Percentiles rank a stretch among this genome's conserved stretches.
These are phyloP conservation scores for Phytophthora cactorum DNA, from an alignment of 352 stramenopile species.

Conservation along the genomic window DNA sequence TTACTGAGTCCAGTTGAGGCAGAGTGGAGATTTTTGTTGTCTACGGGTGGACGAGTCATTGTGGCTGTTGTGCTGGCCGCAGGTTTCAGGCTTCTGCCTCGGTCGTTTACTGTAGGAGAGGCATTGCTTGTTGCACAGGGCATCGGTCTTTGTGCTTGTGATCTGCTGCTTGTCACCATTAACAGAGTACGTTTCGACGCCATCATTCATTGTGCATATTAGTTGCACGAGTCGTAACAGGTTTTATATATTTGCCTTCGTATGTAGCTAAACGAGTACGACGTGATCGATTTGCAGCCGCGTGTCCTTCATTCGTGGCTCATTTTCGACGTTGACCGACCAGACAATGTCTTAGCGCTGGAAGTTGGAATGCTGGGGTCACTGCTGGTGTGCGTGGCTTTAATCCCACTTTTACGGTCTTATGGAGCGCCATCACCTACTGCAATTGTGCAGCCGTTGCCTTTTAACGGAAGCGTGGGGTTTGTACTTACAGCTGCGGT, in stretches of 20 bases:
- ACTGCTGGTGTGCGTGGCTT: conserved; percentile 52
- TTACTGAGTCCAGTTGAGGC: conserved; percentile 40
- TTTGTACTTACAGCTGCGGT: conserved; percentile 43
- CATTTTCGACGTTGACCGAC: conserved; percentile 40
- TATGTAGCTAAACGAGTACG: conserved; percentile 32
- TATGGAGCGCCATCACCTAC: conserved; percentile 57
- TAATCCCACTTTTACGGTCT: conserved; percentile 49
- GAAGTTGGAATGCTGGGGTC: conserved; percentile 64
- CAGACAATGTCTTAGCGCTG: conserved; percentile 56
- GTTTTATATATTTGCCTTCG: not conserved
- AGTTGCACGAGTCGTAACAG: not conserved
- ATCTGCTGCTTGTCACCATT: conserved; percentile 55
- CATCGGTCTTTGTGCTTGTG: conserved; percentile 53
- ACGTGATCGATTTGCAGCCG: conserved; percentile 22
- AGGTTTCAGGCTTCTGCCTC: conserved; percentile 49
- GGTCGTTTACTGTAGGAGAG: conserved; percentile 82
- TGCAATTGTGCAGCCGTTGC: conserved; percentile 40
- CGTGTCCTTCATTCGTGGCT: conserved; percentile 31
- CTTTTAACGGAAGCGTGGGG: conserved; percentile 22
- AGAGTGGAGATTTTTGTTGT: conserved; percentile 42
- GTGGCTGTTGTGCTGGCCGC: conserved; percentile 47
- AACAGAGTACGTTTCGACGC: conserved; percentile 36
- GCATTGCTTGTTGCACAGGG: conserved; percentile 70
- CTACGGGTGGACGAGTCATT: conserved; percentile 39
- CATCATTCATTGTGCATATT: not conserved